Percentiles rank a stretch among this genome's conserved stretches.
Conservation (phyloP, 2,329 filamentous ascomycete genomes). For the Hymenoscyphus albidus region DNA sequence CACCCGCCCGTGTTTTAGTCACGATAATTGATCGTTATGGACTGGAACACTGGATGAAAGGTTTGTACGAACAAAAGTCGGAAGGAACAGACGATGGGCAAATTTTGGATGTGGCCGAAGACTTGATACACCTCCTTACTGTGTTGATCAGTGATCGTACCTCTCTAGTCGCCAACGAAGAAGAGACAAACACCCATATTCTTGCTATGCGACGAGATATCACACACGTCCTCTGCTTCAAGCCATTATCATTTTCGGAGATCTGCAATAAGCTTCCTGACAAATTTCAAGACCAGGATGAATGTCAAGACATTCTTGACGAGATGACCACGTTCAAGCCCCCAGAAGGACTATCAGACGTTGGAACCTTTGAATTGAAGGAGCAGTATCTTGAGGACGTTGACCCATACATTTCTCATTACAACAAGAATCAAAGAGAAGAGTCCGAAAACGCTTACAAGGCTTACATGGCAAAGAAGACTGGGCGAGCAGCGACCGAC, state of each 20-base stretch:
- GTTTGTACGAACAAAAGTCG: conserved; percentile 69
- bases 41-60: conserved; percentile 81
- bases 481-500: conserved; percentile 73
- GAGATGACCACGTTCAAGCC: conserved; percentile 86
- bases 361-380: conserved; percentile 90
- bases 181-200: conserved; percentile 61
- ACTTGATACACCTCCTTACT: conserved; percentile 91
- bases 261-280: conserved; percentile 83
- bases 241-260: conserved; percentile 91
- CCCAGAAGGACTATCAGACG: conserved; percentile 87
- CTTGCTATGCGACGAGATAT: conserved; percentile 82
- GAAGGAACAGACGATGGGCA: conserved; percentile 80
- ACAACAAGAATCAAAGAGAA: conserved; percentile 94
- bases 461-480: conserved; percentile 81
- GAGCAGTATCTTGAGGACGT: conserved; percentile 81
- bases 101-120: conserved; percentile 88
- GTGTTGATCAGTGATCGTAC: conserved; percentile 86
- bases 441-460: conserved; percentile 90
- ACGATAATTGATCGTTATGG: conserved; percentile 91
- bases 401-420: conserved; percentile 94
- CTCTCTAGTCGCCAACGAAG: conserved; percentile 66
- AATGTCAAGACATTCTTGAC: conserved; percentile 78
- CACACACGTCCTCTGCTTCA: conserved; percentile 91
- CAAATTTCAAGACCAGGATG: conserved; percentile 82
- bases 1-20: conserved; percentile 77